Base-by-base conservation (phyloP, 768 basidiomycete species). In the Leccinum truebloodii region DNA sequence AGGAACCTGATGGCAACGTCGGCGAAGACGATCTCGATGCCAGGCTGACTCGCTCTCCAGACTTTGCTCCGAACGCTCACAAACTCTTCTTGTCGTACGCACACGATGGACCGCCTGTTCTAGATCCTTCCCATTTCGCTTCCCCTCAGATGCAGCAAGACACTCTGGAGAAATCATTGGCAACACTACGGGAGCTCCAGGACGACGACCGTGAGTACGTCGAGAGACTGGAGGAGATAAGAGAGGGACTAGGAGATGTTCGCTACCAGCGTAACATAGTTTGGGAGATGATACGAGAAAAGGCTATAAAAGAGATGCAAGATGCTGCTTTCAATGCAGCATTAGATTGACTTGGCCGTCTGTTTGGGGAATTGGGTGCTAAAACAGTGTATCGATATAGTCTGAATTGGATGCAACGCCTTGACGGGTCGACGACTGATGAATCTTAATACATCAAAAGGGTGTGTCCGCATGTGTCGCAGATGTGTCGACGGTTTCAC, bases 151-250 rank as follows among this genome's bases (percentile, higher is more conserved):
- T 83, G 76, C 89, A 91, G 64, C 73, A 84, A 59, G 87, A 86
- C 52, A 86, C 77, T 14, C 70, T 94, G 58, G 90, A 93, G 69
- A 92, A 90, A 70, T 86, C 88, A 14, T 65, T 94, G 39, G 83
- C 87, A 16, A 81, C 84, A 2, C 74, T 94, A 55, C 84, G 89
- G 55, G 93, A 95, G 65, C 77, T 95, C 22, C 88, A 91, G 65
- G 93, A 94, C 67, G 93, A 95, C 66, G 89, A 89, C 6, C 80
- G 91, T 50, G 93, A 94, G 73, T 95, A 94, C 69, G 86, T 89
- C 6, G 92, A 94, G 68, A 83, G 92, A 28, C 74, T 95, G 57
- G 84, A 90, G 67, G 93, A 95, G 71, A 90, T 95, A 57, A 76
- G 93, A 56, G 91, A 94, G 65, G 85, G 86, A 3, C 72, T 94